These are phyloP conservation scores for Phytophthora sp. DNA, from an alignment of 352 stramenopile species.

Conservation along the genomic window DNA sequence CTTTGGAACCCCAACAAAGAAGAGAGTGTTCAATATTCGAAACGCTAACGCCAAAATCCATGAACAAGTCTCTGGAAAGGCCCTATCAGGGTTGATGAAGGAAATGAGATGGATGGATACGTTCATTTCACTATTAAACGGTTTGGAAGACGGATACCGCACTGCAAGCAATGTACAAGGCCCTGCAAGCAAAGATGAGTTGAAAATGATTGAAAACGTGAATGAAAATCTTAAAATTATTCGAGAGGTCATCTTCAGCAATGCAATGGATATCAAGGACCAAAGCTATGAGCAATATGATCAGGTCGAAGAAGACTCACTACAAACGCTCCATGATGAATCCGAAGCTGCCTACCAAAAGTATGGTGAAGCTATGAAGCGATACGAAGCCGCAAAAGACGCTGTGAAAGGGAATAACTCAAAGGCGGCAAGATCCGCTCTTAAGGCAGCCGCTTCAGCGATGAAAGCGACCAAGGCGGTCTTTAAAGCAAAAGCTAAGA, in stretches of 20 bases:
- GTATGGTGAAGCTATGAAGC: constrained; percentile 10
- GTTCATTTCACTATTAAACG: background rate
- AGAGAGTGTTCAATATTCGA: background rate
- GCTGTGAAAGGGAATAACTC: background rate
- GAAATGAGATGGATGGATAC: constrained; percentile 16
- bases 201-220: constrained; percentile 9
- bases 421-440: background rate
- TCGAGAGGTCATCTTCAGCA: background rate
- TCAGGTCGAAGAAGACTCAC: background rate
- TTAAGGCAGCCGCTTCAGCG: background rate
- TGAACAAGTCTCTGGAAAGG: background rate
- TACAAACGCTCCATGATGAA: constrained; percentile 9
- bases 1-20: too few relatives aligned
- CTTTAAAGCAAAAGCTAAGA: background rate
- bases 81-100: constrained; percentile 1
- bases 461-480: too few relatives aligned
- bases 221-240: constrained; percentile 11
- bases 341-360: background rate
- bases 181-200: background rate
- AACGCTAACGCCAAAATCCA: background rate
- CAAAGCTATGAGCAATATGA: constrained; percentile 2
- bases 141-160: background rate
- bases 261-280: constrained; percentile 2
- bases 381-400: background rate
- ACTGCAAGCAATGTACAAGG: constrained; percentile 9